Evolutionary conservation across 2,329 filamentous ascomycete species (phyloP).

Genomic region (Cephalotrichum gorgonifer): DNA sequence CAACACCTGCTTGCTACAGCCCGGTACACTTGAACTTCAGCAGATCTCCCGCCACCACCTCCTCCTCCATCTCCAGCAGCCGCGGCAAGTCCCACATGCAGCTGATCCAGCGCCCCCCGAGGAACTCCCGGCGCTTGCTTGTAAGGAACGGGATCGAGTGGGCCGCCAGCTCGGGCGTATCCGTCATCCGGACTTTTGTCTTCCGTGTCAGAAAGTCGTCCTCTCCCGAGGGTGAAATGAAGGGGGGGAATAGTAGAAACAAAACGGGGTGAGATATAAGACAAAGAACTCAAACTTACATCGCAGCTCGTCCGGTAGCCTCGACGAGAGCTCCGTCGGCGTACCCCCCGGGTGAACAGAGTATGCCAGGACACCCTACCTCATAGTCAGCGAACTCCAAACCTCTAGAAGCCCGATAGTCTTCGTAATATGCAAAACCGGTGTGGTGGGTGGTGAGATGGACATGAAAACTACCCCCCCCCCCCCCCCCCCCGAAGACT

Average conservation of each 20-base stretch:
- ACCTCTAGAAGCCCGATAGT: too few species aligned
- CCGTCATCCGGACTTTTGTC: constrained; percentile 12
- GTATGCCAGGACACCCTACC: constrained; percentile 27
- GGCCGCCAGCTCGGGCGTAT: constrained; percentile 27
- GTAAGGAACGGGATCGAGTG: constrained; percentile 33
- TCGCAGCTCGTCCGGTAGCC: neutral
- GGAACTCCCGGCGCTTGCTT: constrained; percentile 29
- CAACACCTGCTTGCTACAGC: neutral
- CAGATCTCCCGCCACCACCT: constrained; percentile 22
- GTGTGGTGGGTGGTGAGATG: too few species aligned
- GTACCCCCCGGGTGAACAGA: constrained; percentile 27
- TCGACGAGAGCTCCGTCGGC: constrained; percentile 20
- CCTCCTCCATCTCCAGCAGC: constrained; percentile 25
- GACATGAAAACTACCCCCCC: too few species aligned
- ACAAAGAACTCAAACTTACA: neutral
- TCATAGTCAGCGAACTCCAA: too few species aligned
- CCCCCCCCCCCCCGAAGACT: too few species aligned
- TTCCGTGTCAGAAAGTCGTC: neutral
- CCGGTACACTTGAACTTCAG: constrained; percentile 10
- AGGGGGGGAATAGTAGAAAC: too few species aligned
- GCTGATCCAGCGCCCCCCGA: constrained; percentile 31
- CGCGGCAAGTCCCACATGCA: constrained; percentile 37
- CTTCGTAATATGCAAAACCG: too few species aligned
- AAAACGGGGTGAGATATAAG: too few species aligned
- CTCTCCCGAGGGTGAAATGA: neutral